Percentiles rank a stretch among this genome's conserved stretches.
Evolutionary conservation across 371 early-diverging fungal genomes (phyloP).

Genomic region (Syncephalastrum sp.): DNA sequence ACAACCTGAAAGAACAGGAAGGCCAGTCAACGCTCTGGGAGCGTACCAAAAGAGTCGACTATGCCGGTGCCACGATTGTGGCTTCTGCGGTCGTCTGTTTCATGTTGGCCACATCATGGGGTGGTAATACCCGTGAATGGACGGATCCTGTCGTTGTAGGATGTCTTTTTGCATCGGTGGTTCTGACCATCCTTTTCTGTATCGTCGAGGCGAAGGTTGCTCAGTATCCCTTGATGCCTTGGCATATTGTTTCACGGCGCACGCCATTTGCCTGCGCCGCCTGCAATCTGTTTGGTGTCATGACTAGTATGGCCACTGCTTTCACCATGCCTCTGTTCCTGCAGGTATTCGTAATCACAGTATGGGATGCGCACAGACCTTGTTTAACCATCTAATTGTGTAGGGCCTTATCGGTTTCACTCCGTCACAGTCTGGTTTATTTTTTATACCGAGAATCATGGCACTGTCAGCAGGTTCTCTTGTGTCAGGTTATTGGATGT

Average conservation of each 20-base stretch:
- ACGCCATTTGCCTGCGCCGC: slow-evolving; percentile 28
- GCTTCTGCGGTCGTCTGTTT: slow-evolving; percentile 51
- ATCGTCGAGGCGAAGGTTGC: slow-evolving; percentile 60
- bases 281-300: slow-evolving; percentile 28
- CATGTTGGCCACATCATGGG: slow-evolving; percentile 60
- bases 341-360: slow-evolving; percentile 16
- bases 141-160: slow-evolving; percentile 50
- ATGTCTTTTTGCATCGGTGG: slow-evolving; percentile 41
- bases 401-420: slow-evolving; percentile 24
- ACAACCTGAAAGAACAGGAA: slow-evolving; percentile 28
- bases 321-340: slow-evolving; percentile 31
- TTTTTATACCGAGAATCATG: slow-evolving; percentile 27
- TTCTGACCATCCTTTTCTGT: slow-evolving; percentile 46
- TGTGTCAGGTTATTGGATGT: slow-evolving; percentile 27
- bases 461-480: slow-evolving; percentile 33
- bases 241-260: slow-evolving; percentile 23
- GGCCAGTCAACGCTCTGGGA: slow-evolving; percentile 14
- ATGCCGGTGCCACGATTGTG: slow-evolving; percentile 54
- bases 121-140: slow-evolving; percentile 63
- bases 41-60: slow-evolving; percentile 56
- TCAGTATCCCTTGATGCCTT: slow-evolving; percentile 60
- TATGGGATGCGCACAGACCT: background rate
- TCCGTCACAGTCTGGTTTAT: slow-evolving; percentile 27
- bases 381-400: background rate
- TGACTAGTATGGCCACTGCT: slow-evolving; percentile 24